phyloP scores from a whole-genome alignment of 192 early-diverging fungal species.

The Backusella morwellensis region DNA sequence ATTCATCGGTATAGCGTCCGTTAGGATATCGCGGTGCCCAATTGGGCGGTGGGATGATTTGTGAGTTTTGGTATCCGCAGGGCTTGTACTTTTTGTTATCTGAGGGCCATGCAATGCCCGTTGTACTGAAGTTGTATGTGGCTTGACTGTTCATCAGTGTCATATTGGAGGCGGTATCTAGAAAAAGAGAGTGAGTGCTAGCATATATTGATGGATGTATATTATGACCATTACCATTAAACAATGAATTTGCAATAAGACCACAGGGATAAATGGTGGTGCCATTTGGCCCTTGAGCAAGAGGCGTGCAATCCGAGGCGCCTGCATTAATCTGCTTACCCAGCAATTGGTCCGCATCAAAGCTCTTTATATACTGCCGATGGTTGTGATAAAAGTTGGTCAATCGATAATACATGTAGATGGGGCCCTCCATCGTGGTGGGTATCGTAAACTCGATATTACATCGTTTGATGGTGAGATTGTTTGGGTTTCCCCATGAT shows the following conservation, averaged over 20 bases:
- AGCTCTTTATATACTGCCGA: constrained; percentile 81
- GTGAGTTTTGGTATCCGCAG: constrained; percentile 43
- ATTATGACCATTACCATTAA: constrained; percentile 58
- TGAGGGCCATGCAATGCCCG: constrained; percentile 82
- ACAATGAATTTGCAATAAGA: constrained; percentile 87
- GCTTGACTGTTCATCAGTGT: background rate
- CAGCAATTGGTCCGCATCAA: constrained; percentile 71
- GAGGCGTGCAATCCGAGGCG: constrained; percentile 35
- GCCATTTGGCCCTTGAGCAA: constrained; percentile 24
- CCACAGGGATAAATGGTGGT: constrained; percentile 84
- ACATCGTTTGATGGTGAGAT: constrained; percentile 50
- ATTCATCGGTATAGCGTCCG: constrained; percentile 39
- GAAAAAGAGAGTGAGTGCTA: no score
- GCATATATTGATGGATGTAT: background rate
- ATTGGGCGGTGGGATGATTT: constrained; percentile 78
- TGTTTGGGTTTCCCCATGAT: constrained; percentile 16
- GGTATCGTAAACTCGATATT: constrained; percentile 67
- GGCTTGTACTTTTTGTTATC: constrained; percentile 76
- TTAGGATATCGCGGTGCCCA: constrained; percentile 70
- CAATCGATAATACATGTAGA: constrained; percentile 92
- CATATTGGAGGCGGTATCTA: constrained; percentile 30
- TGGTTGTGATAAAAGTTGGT: constrained; percentile 98
- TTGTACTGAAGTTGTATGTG: constrained; percentile 54
- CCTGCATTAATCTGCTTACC: constrained; percentile 42
- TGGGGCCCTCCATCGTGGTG: constrained; percentile 65